phyloP scores from a whole-genome alignment of 225 moss, liverwort and hornwort genomes.

The Pseudoscleropodium purum region DNA sequence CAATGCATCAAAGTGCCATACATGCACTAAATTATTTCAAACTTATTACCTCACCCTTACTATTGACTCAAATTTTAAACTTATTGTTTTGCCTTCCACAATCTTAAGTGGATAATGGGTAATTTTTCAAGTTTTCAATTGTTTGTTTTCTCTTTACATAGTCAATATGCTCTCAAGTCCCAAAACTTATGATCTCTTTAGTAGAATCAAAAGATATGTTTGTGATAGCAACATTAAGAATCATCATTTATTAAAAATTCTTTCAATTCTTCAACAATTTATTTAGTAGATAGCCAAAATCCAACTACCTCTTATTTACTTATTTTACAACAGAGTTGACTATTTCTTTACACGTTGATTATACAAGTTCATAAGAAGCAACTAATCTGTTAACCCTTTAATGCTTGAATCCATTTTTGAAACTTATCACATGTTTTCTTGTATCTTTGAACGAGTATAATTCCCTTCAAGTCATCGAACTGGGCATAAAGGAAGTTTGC shows the following conservation, averaged over 20 bases:
- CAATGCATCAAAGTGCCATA: background rate
- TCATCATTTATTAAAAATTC: background rate
- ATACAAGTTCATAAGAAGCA: no score
- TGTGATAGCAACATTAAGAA: background rate
- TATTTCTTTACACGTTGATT: background rate
- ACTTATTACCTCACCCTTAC: background rate
- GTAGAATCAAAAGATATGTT: background rate
- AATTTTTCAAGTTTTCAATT: background rate
- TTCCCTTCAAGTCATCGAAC: background rate
- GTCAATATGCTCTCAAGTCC: background rate
- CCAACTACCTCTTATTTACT: background rate
- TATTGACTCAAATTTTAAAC: background rate
- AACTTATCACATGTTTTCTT: background rate
- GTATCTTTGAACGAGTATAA: background rate
- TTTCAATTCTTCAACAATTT: background rate
- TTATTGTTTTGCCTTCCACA: background rate
- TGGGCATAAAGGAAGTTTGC: no score
- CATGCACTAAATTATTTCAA: background rate
- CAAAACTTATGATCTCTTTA: no score
- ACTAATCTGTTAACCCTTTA: background rate
- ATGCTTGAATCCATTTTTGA: background rate
- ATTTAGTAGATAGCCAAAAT: accelerated
- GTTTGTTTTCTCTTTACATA: background rate
- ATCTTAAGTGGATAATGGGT: background rate
- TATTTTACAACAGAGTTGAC: background rate